These are phyloP conservation scores for Stephania cephalantha DNA, from an alignment of 164 flowering plant species.

Conservation along the genomic window DNA sequence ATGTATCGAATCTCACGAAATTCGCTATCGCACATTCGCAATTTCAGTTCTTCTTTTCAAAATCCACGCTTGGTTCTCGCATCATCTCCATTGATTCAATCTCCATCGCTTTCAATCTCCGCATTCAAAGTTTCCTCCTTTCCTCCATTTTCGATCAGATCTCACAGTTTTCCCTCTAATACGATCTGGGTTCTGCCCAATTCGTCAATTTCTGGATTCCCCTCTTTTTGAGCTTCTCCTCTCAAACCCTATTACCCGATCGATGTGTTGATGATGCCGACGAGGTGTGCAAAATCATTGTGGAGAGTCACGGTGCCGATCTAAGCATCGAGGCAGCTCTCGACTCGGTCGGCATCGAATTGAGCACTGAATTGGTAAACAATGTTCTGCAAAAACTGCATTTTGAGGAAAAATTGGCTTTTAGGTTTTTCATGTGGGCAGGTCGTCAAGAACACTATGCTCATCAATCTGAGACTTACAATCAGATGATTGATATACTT, in stretches of 20 bases:
- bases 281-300: conserved; percentile 32
- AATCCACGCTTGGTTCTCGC: neutral
- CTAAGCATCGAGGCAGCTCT: conserved; percentile 57
- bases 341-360: conserved; percentile 29
- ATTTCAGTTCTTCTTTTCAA: neutral
- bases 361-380: conserved; percentile 55
- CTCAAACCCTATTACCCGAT: neutral
- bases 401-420: conserved; percentile 74
- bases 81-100: neutral
- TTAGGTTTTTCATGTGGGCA: conserved; percentile 86
- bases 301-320: conserved; percentile 31
- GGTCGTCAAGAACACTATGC: conserved; percentile 54
- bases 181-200: neutral
- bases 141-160: neutral
- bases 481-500: conserved; percentile 74
- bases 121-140: neutral
- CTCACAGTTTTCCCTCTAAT: neutral
- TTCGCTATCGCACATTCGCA: neutral
- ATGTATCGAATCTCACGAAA: conserved; percentile 9
- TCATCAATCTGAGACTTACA: conserved; percentile 56
- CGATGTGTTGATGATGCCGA: conserved; percentile 29
- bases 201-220: neutral
- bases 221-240: conserved; percentile 2
- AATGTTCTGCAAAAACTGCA: conserved; percentile 49
- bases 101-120: neutral